A percentile compares a stretch with the other conserved stretches of the same genome.
These are phyloP conservation scores for Ormosia semicastrata DNA, from an alignment of 306 rosid genomes.

Conservation along the genomic window DNA sequence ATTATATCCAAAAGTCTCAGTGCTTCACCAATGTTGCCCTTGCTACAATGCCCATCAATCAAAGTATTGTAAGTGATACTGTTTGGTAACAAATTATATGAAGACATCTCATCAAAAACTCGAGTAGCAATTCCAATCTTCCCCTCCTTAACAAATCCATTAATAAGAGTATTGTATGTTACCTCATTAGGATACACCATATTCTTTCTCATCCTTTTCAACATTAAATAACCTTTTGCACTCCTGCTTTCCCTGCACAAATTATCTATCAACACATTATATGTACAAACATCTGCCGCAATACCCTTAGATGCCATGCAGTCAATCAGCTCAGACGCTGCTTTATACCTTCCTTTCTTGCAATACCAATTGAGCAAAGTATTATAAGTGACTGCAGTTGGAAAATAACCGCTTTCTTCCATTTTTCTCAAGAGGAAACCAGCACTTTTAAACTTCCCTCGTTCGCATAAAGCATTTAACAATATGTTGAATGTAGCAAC, in stretches of 20 bases:
- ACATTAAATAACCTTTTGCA: slow-evolving; percentile 66
- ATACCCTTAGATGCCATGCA: slow-evolving; percentile 74
- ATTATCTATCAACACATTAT: slow-evolving; percentile 66
- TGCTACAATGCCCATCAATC: slow-evolving; percentile 54
- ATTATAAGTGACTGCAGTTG: slow-evolving; percentile 61
- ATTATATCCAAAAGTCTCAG: slow-evolving; percentile 60
- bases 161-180: slow-evolving; percentile 68
- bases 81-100: slow-evolving; percentile 52
- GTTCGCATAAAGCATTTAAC: slow-evolving; percentile 57
- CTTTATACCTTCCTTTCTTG: slow-evolving; percentile 62
- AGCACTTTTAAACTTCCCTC: slow-evolving; percentile 63
- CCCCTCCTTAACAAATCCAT: slow-evolving; percentile 81
- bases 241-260: slow-evolving; percentile 65
- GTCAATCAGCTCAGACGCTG: slow-evolving; percentile 60
- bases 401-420: slow-evolving; percentile 63
- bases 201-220: slow-evolving; percentile 72
- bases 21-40: slow-evolving; percentile 49
- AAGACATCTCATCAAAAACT: slow-evolving; percentile 64
- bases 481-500: slow-evolving; percentile 67
- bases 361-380: slow-evolving; percentile 77
- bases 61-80: slow-evolving; percentile 59
- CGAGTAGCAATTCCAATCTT: slow-evolving; percentile 61
- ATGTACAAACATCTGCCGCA: slow-evolving; percentile 64
- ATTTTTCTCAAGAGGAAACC: slow-evolving; percentile 54
- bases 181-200: slow-evolving; percentile 58